Conservation (phyloP, 345 rosid genomes). For the Populus deltoides region DNA sequence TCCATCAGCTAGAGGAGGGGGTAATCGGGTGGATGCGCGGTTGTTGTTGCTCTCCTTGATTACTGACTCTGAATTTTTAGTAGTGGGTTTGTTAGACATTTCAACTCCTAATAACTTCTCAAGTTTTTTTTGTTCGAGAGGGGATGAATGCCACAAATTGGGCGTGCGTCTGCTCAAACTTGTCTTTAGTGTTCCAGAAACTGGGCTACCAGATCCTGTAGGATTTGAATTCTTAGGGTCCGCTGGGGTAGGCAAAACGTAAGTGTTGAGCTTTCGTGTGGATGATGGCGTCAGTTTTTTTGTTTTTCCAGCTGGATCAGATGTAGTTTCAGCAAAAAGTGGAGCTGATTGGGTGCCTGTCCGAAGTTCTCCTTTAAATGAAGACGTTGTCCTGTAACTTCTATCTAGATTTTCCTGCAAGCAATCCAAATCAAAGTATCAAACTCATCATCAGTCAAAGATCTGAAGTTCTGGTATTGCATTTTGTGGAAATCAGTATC, state of each 20-base stretch:
- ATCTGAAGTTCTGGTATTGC: not conserved
- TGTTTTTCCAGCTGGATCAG: constrained; percentile 6
- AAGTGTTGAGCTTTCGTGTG: constrained; percentile 17
- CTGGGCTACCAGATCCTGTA: constrained; percentile 20
- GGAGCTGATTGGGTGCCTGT: constrained; percentile 29
- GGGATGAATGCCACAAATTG: constrained; percentile 25
- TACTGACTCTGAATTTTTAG: constrained; percentile 31
- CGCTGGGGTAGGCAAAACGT: constrained; percentile 29
- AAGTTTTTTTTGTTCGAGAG: constrained; percentile 16
- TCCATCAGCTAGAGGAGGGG: constrained; percentile 27
- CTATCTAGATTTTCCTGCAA: constrained; percentile 51
- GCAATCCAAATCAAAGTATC: constrained; percentile 4
- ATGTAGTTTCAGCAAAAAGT: constrained; percentile 19
- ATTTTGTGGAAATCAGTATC: no score
- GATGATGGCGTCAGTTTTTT: constrained; percentile 15
- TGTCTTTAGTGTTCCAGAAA: constrained; percentile 13
- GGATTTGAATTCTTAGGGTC: constrained; percentile 50
- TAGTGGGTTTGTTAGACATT: constrained; percentile 40
- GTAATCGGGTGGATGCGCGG: constrained; percentile 9
- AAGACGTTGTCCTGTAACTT: constrained; percentile 37
- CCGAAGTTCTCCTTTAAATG: constrained; percentile 36
- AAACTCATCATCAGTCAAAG: constrained; percentile 10
- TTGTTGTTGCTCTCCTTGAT: constrained; percentile 58
- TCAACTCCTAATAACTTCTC: constrained; percentile 34
- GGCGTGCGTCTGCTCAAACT: constrained; percentile 12